Evolutionary conservation across 192 early-diverging fungal genomes (phyloP).

Genomic region (Phlyctochytrium bullatum): DNA sequence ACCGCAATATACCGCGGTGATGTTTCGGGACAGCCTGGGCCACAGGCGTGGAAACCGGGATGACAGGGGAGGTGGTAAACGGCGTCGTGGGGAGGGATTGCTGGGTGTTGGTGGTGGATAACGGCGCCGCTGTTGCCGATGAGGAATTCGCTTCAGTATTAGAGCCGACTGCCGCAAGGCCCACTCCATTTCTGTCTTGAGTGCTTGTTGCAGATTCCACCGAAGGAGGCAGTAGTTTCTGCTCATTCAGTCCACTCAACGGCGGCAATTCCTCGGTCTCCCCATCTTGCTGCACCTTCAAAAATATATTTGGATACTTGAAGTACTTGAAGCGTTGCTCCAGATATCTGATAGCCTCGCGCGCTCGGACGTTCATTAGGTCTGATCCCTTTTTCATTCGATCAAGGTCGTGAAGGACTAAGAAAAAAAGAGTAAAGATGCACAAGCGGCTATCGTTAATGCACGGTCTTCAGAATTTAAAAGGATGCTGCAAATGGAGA

Average conservation of each 20-base stretch:
- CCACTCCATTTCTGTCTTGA: neutral
- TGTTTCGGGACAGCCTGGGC: neutral
- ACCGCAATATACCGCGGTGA: neutral
- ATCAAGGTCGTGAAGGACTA: constrained; percentile 43
- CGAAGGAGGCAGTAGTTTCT: neutral
- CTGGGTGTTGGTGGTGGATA: neutral
- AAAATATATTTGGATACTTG: constrained; percentile 9
- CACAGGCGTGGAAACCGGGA: neutral
- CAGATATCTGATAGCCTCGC: constrained; percentile 53
- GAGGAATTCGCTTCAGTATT: neutral
- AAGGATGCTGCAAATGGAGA: neutral
- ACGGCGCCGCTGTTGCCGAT: neutral
- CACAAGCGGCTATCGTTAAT: too few species aligned
- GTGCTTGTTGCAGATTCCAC: neutral
- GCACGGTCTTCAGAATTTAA: too few species aligned
- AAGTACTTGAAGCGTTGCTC: constrained; percentile 47
- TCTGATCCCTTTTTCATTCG: constrained; percentile 36
- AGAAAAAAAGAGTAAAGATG: neutral
- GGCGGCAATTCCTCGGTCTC: constrained; percentile 8
- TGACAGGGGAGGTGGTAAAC: neutral
- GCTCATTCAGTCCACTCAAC: neutral
- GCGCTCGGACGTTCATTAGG: constrained; percentile 26
- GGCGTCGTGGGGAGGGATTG: neutral
- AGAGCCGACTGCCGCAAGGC: neutral
- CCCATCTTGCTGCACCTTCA: constrained; percentile 35